Conservation (phyloP, 768 basidiomycete species). For the Suillus hirtellus region DNA sequence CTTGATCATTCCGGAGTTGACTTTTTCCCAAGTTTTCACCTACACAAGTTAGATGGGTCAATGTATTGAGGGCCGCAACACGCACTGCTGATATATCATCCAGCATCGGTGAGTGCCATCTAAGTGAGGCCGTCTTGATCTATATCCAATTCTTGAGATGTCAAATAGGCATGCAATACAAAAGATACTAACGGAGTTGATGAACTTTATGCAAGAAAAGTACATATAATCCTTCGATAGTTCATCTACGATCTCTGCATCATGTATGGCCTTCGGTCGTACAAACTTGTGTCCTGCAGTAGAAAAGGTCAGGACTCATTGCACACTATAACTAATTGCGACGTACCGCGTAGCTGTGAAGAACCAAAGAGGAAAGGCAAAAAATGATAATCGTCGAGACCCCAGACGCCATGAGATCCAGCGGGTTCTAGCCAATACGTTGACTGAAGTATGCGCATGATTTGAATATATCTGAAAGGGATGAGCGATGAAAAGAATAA, state of each 20-base stretch:
- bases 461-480: constrained; percentile 59
- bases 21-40: constrained; percentile 96
- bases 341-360: constrained; percentile 66
- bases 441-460: constrained; percentile 87
- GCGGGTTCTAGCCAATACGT: constrained; percentile 98
- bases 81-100: constrained; percentile 90
- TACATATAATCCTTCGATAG: constrained; percentile 95
- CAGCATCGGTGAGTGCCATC: constrained; percentile 99
- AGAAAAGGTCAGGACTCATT: not conserved
- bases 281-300: constrained; percentile 84
- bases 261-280: constrained; percentile 89
- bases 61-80: not conserved
- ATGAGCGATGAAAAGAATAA: not conserved
- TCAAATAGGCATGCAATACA: not conserved
- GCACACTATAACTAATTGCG: constrained; percentile 7
- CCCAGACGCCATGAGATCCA: constrained; percentile 99
- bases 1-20: constrained; percentile 94
- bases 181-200: constrained; percentile 72
- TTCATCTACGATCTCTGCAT: constrained; percentile 88
- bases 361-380: constrained; percentile 88
- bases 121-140: constrained; percentile 93
- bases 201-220: constrained; percentile 92
- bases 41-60: constrained; percentile 16
- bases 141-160: constrained; percentile 27
- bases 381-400: constrained; percentile 96